A percentile compares a stretch with the other conserved stretches of the same genome.
Conservation (phyloP, 345 rosid genomes). For the Corymbia maculata region DNA sequence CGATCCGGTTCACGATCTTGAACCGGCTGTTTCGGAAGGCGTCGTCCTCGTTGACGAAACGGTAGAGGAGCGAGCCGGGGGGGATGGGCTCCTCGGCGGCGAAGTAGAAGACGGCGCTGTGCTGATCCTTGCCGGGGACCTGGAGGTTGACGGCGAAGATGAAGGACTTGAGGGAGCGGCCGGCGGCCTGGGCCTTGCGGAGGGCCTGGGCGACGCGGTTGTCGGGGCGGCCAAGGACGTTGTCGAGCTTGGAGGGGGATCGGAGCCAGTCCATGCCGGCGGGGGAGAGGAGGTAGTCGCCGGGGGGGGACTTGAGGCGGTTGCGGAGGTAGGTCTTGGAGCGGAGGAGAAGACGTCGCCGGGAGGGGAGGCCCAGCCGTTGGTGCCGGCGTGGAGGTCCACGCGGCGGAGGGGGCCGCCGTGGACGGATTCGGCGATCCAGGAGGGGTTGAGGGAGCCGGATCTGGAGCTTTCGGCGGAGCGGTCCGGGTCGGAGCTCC, state of each 20-base stretch:
- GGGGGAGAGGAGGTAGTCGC: constrained; percentile 66
- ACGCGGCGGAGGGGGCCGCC: constrained; percentile 79
- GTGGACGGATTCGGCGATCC: constrained; percentile 54
- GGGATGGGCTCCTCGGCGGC: constrained; percentile 69
- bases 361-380: constrained; percentile 97
- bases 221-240: constrained; percentile 70
- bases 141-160: constrained; percentile 82
- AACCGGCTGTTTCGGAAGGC: constrained; percentile 74
- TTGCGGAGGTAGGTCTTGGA: constrained; percentile 41
- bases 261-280: constrained; percentile 91
- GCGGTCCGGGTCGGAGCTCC: constrained; percentile 20
- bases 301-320: constrained; percentile 56
- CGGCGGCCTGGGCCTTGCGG: constrained; percentile 39
- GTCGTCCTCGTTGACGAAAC: constrained; percentile 70
- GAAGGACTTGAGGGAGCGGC: constrained; percentile 56
- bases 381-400: constrained; percentile 55
- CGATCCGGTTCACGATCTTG: constrained; percentile 85
- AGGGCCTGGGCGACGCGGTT: constrained; percentile 73
- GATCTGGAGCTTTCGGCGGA: constrained; percentile 16
- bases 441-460: constrained; percentile 19
- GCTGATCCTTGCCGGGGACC: constrained; percentile 77
- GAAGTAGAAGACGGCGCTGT: constrained; percentile 84
- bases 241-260: constrained; percentile 50
- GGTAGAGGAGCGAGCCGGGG: constrained; percentile 49
- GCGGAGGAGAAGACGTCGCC: constrained; percentile 75